Base-by-base conservation (phyloP, 805 yeast species). In the Starmera dryadoides region DNA sequence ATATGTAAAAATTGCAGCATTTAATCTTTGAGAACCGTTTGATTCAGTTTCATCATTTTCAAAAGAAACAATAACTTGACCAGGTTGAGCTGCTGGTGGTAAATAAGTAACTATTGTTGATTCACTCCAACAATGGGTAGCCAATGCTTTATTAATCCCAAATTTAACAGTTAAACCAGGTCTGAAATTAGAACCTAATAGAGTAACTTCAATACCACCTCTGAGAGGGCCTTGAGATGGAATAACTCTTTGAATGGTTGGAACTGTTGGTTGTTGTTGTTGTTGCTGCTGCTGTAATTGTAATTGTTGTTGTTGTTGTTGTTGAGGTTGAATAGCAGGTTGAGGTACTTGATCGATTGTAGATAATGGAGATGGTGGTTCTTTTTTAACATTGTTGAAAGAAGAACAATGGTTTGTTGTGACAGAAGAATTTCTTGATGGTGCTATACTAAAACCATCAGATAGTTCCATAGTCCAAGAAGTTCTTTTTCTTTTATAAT, bases 41-140 rank as follows among this genome's bases (percentile, higher is more conserved):
- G 30, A 45, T 30, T 36, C 46, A 44, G 53, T 59, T 37, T 71
- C 75, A 47, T 68, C 69, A 47, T 71, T 74, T 40, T 75, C 79
- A 47, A 93, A 82, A n/a, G 89, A 75, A 3, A 93, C 97, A 40
- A 85, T 68, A 3, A 93, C 98, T 48, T 89, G 95, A 0, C 98
- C 98, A 0, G 96, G 82, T 42, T 75, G 77, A 10, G 81, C 63
- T 2, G 97, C 86, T 3, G 98, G 97, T 3, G 98, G 98, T 36
- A 93, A 66, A 52, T 85, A 87, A 0, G 98, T 87, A 2, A 93
- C 95, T 39, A 93, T 84, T 0, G 98, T 93, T 2, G 93, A 74
- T 30, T 85, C 93, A 35, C 94, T 86, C 98, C 98, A 93, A 61
- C 95, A 89, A 54, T 88, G 96, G 0, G 97, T 87, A 3, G 93